Evolutionary conservation across 331 rosid species (phyloP), one percentile per base, ranked within the genome.

Genomic region (Rhamnella rubrinervis): DNA sequence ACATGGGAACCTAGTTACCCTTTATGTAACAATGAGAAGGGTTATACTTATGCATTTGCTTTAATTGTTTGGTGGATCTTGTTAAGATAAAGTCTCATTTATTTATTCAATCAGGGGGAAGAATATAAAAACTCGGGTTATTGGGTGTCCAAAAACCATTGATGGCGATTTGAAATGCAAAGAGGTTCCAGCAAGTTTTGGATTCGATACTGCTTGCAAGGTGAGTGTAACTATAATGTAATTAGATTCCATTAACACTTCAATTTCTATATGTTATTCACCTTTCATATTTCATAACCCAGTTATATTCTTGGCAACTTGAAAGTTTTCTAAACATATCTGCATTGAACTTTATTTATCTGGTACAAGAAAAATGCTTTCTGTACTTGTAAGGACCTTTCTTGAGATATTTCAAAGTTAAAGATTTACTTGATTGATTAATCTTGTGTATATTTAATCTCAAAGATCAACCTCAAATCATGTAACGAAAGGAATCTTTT

Each of bases 201-300:
- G 97, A 55, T 95, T 95, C 64, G 98, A 95, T 82, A 91, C 98
- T 35, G 98, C 98, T 74, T 95, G 95, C 97, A 91, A 81, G 98
- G 98, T 95, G 72, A 85, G n/a, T 76, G 61, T 63, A 59, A 61
- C 55, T 80, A 44, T 67, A 25, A 61, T 1, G 20, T 23, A 38
- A 52, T 61, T 47, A 50, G 65, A 18, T 23, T 35, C 13, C n/a
- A 8, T 28, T 4, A 31, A 25, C 58, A 13, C 23, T 65, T 51
- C 15, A 20, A 35, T 65, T 73, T 39, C 23, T 63, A 17, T 47
- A 39, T 15, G 28, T 25, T 39, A 9, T 8, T 64, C 15, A 20
- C 63, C 55, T 65, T 44, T 16, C 60, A 61, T 38, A 40, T 69
- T 35, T 57, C 23, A 64, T 28, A 46, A 7, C 49, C 20, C 25